phyloP scores from a whole-genome alignment of 306 rosid genomes.

The Ceratonia siliqua region DNA sequence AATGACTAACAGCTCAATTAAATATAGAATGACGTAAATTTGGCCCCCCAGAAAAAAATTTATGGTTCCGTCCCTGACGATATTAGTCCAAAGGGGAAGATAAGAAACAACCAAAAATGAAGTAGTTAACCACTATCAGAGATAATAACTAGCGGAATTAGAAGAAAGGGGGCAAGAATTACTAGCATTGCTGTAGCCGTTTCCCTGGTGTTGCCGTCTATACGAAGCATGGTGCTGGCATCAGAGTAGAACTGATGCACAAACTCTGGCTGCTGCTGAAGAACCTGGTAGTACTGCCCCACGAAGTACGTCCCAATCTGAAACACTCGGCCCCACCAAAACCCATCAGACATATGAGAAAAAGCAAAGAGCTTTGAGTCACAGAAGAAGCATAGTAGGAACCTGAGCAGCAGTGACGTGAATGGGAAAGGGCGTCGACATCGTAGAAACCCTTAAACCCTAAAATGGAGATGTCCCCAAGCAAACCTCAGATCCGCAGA shows the following conservation, averaged over 20 bases:
- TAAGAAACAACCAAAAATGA: not conserved
- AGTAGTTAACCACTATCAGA: not conserved
- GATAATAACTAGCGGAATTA: not conserved
- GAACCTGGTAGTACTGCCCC: conserved; percentile 92
- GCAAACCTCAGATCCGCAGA: conserved; percentile 45
- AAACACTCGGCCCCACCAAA: conserved; percentile 8
- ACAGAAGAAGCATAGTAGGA: not conserved
- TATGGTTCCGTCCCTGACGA: too few relatives aligned
- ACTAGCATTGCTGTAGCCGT: conserved; percentile 89
- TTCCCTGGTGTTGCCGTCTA: conserved; percentile 70
- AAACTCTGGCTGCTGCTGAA: conserved; percentile 82
- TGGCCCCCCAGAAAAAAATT: too few relatives aligned
- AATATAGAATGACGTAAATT: too few relatives aligned
- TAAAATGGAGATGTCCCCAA: conserved; percentile 2
- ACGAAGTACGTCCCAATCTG: conserved; percentile 97
- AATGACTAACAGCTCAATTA: too few relatives aligned
- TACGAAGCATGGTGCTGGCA: conserved; percentile 84
- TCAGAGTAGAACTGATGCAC: conserved; percentile 96
- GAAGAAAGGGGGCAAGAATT: not conserved
- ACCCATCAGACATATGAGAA: not conserved
- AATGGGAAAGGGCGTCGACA: conserved; percentile 83
- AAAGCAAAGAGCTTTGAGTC: not conserved
- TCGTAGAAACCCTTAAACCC: conserved; percentile 69
- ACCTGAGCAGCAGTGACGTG: conserved; percentile 94
- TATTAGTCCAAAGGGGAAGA: not conserved